Conservation (phyloP, 352 stramenopile species). For the Phytophthora sp. region DNA sequence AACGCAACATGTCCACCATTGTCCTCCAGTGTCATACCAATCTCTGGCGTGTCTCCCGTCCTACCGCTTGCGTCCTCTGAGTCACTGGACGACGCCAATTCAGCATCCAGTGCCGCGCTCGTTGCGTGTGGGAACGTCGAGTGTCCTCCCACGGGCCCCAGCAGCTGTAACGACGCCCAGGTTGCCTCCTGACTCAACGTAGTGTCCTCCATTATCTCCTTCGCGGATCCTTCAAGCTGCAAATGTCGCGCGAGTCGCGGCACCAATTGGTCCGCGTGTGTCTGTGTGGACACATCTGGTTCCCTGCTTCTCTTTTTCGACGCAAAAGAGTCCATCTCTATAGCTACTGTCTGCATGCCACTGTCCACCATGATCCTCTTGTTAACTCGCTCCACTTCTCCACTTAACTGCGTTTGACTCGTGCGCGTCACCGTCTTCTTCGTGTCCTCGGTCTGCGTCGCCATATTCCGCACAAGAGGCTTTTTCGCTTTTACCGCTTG, state of each 20-base stretch:
- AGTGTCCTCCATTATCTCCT: not conserved
- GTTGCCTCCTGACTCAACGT: not conserved
- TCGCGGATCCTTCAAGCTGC: not conserved
- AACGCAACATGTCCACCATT: too few relatives aligned
- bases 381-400: constrained; percentile 17
- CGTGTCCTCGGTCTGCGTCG: constrained; percentile 27
- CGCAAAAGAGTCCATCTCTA: not conserved
- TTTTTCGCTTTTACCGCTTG: constrained; percentile 22
- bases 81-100: constrained; percentile 45
- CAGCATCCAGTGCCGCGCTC: constrained; percentile 45
- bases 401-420: constrained; percentile 38
- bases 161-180: not conserved
- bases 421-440: constrained; percentile 2
- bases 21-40: too few relatives aligned
- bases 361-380: constrained; percentile 7
- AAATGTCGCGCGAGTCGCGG: constrained; percentile 16
- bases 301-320: constrained; percentile 20
- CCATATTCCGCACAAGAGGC: not conserved
- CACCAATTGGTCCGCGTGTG: constrained; percentile 21
- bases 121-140: constrained; percentile 18
- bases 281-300: not conserved
- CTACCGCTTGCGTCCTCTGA: constrained; percentile 28
- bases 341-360: constrained; percentile 27
- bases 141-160: constrained; percentile 14
- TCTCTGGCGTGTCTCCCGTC: not conserved